Base-by-base conservation (phyloP, 257 asterid species). In the Gynochthodes officinalis region DNA sequence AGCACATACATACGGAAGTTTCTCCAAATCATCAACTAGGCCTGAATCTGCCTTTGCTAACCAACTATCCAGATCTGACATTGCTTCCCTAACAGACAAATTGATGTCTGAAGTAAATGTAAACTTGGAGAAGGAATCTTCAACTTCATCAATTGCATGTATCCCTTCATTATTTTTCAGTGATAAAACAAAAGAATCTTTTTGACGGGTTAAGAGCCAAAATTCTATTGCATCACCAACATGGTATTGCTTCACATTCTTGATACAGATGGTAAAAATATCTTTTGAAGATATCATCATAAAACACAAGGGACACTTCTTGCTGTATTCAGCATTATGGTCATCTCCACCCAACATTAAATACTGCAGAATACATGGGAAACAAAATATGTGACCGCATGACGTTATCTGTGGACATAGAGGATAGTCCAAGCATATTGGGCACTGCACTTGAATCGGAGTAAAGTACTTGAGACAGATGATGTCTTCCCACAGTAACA, bases 351-450 rank as follows among this genome's bases (percentile, higher is more conserved):
- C 87, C 75, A 84, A 66, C 59, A 87, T 82, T 32, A 94, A 84
- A 75, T 91, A 94, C 57, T 86, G 97, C 85, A 94, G 72, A 74
- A 94, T 82, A 87, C 97, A 94, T 0, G 99, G 93, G 77, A 94
- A 94, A 70, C 99, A 94, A 84, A 88, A 94, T 81, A 94, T 91
- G 79, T 94, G 99, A 78, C 99, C 99, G 46, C 99, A 94, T 13
- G 96, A 82, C 57, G 99, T 94, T 84, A 91, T 91, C 83, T 94
- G 99, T 13, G 97, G 97, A 81, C 96, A 94, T 33, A 91, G 73
- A 40, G 96, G 99, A 74, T 82, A 80, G 67, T 92, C 97, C 85
- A 94, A 80, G 75, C 99, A 94, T 82, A 94, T 89, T 71, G 99
- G 99, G 75, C 99, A 94, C 68, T 86, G 93, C 60, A 89, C 93